Conservation (phyloP, 768 basidiomycete species). For the Mycena leptocephala region DNA sequence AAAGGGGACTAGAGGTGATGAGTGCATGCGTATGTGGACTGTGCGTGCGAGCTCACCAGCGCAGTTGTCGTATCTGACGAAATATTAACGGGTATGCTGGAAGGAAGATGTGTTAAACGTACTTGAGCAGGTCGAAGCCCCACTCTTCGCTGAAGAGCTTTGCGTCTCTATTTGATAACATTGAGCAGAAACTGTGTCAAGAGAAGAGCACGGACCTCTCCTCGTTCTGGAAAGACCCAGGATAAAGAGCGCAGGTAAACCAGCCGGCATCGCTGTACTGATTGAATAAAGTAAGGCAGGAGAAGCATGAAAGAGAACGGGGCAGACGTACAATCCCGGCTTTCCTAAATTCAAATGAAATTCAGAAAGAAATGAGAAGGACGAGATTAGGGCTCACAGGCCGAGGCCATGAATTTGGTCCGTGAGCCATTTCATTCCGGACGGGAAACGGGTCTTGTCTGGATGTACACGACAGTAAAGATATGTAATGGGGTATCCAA, state of each 20-base stretch:
- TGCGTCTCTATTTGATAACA: conserved; percentile 60
- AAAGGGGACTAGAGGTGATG: conserved; percentile 59
- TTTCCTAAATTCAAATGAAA: conserved; percentile 55
- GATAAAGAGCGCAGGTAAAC: conserved; percentile 78
- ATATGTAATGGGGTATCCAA: background rate
- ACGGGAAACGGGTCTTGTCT: conserved; percentile 70
- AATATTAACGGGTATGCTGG: background rate
- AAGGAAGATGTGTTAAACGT: conserved; percentile 30
- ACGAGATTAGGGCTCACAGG: conserved; percentile 58
- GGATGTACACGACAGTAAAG: background rate
- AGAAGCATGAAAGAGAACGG: background rate
- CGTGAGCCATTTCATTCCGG: conserved; percentile 72
- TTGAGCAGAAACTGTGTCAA: background rate
- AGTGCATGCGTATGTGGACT: background rate
- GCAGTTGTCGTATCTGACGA: conserved; percentile 72
- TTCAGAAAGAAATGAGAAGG: background rate
- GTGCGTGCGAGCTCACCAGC: conserved; percentile 55
- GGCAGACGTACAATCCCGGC: conserved; percentile 73
- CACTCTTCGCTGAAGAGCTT: conserved; percentile 72
- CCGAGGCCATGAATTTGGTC: conserved; percentile 70
- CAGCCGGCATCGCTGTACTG: conserved; percentile 81
- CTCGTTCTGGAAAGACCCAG: conserved; percentile 78
- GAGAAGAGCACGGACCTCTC: conserved; percentile 57
- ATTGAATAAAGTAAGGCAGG: background rate
- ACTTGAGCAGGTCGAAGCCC: conserved; percentile 81